Evolutionary conservation across 2,329 filamentous ascomycete species (phyloP).

Genomic region (Aureobasidium lini): DNA sequence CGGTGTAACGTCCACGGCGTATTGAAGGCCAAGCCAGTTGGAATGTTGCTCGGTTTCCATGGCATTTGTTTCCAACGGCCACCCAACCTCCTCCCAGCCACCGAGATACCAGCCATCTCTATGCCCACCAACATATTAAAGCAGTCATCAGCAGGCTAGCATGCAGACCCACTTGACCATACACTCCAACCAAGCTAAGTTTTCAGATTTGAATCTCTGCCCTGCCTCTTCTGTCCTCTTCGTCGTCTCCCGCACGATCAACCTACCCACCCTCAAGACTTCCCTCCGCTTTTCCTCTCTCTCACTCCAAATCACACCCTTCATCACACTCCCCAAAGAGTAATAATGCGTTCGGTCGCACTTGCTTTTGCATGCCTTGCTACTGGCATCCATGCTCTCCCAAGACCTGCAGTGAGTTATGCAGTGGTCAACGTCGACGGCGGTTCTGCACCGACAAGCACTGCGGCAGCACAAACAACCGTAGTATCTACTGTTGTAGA

Average conservation of each 20-base stretch:
- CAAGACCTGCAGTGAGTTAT: conserved; percentile 23
- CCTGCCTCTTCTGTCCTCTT: neutral
- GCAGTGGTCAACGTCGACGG: conserved; percentile 25
- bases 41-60: conserved; percentile 11
- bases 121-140: conserved; percentile 10
- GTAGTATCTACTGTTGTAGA: conserved; percentile 21
- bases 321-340: neutral
- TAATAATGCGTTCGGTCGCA: conserved; percentile 13
- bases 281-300: neutral
- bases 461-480: conserved; percentile 16
- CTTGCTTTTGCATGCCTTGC: conserved; percentile 21
- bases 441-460: conserved; percentile 15
- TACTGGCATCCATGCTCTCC: conserved; percentile 21
- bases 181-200: conserved; percentile 6
- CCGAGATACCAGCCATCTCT: conserved; percentile 7
- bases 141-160: conserved; percentile 1
- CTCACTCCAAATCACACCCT: neutral
- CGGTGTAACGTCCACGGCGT: neutral
- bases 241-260: conserved; percentile 5
- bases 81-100: conserved; percentile 12
- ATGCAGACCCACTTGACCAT: conserved; percentile 6
- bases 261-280: neutral
- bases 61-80: conserved; percentile 4
- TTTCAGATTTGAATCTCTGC: neutral
- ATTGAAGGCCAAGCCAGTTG: conserved; percentile 6